phyloP scores from a whole-genome alignment of 768 basidiomycete species.

The Polyporus arcularius region DNA sequence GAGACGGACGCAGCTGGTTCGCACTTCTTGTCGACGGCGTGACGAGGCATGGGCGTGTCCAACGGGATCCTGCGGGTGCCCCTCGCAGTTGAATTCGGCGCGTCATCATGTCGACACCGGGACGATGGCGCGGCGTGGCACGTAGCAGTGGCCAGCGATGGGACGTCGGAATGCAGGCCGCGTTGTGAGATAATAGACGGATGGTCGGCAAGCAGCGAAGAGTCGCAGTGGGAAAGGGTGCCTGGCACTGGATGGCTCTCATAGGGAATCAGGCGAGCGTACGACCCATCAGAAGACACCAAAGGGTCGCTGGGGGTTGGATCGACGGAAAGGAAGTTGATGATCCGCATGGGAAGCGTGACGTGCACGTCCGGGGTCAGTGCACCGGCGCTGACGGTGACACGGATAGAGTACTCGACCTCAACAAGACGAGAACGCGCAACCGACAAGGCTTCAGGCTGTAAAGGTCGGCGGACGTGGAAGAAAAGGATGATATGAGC shows the following conservation, averaged over 20 bases:
- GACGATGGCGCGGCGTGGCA: too few species aligned
- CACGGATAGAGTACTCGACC: slow-evolving; percentile 70
- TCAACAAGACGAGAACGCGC: slow-evolving; percentile 71
- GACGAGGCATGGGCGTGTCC: too few species aligned
- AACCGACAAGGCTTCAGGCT: slow-evolving; percentile 75
- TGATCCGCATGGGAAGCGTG: slow-evolving; percentile 70
- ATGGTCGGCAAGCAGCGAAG: background rate
- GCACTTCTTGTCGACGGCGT: too few species aligned
- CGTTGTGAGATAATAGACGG: background rate
- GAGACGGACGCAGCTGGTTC: background rate
- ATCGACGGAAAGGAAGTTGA: slow-evolving; percentile 87
- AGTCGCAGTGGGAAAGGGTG: background rate
- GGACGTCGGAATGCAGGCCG: background rate
- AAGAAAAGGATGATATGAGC: background rate
- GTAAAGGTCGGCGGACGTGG: background rate
- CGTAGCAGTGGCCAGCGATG: too few species aligned
- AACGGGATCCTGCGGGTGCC: too few species aligned
- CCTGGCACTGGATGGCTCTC: background rate
- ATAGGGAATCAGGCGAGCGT: slow-evolving; percentile 14
- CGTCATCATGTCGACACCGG: too few species aligned
- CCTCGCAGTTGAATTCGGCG: too few species aligned
- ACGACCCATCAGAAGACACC: slow-evolving; percentile 14
- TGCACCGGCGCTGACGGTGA: slow-evolving; percentile 60
- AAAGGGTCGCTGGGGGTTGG: slow-evolving; percentile 53
- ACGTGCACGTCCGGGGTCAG: slow-evolving; percentile 66